Percentiles rank a stretch among this genome's conserved stretches.
These are phyloP conservation scores for Hymenotorrendiella dingleyae DNA, from an alignment of 2,329 filamentous ascomycete species.

Conservation along the genomic window DNA sequence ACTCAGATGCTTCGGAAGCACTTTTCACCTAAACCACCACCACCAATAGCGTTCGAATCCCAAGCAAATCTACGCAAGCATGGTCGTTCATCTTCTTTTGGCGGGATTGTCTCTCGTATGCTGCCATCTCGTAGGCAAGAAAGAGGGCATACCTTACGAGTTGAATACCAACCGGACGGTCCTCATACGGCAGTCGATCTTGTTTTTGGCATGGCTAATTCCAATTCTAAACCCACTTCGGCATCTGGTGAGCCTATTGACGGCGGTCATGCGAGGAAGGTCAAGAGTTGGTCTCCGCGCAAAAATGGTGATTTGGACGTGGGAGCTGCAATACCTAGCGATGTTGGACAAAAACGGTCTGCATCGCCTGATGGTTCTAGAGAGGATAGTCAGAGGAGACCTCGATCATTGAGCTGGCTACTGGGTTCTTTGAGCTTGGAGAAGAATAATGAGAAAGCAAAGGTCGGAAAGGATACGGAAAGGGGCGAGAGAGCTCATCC, in stretches of 20 bases:
- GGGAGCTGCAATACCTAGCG: background rate
- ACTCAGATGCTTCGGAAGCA: no score
- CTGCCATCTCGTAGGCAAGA: constrained; percentile 12
- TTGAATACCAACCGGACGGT: constrained; percentile 43
- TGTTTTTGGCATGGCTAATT: constrained; percentile 26
- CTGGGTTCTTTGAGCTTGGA: background rate
- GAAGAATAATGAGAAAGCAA: background rate
- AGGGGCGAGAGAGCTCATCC: background rate
- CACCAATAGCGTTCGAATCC: constrained; percentile 5
- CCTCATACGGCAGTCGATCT: constrained; percentile 40
- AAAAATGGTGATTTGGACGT: background rate
- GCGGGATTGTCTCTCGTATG: constrained; percentile 10
- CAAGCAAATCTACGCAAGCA: constrained; percentile 1
- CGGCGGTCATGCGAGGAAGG: background rate
- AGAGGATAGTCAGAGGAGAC: background rate
- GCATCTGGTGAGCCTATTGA: background rate
- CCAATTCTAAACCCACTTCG: background rate
- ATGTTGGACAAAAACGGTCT: background rate
- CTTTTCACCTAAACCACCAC: background rate
- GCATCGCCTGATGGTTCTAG: background rate
- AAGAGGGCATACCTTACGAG: constrained; percentile 11
- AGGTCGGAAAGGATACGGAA: background rate
- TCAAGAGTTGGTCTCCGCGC: constrained; percentile 1
- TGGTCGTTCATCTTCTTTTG: constrained; percentile 11
- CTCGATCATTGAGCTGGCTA: background rate